Base-by-base conservation (phyloP, 2,329 filamentous ascomycete genomes). In the Bretziella fagacearum region DNA sequence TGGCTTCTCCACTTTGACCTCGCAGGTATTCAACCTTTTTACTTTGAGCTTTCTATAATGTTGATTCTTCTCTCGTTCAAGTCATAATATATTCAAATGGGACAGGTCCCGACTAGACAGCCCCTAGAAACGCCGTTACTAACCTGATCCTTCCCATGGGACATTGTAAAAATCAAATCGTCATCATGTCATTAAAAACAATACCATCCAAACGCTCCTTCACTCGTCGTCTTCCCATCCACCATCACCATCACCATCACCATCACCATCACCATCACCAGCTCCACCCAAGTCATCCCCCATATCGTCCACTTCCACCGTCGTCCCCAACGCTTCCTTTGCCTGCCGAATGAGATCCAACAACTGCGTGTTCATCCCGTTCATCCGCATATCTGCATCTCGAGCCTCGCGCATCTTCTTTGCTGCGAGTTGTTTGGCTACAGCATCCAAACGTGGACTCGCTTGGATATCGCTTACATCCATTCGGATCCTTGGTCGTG, bases 281-380 rank as follows among this genome's bases (percentile, higher is more conserved):
- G 6, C n/a, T 30, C 5, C 43, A 32, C 40, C 47, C 47, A 63
- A 55, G 30, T 67, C 65, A 36, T 64, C 67, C 44, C 67, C 65
- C 30, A 63, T 59, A 22, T 64, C 63, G 32, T 74, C 70, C 36
- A 85, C 69, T 57, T 83, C 77, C 43, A 84, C 67, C 33, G 67
- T 81, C 17, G 81, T 82, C 2, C 80, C 87, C 15, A 98, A 63
- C 1, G 91, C 91, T 60, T 91, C 81, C 55, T 81, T 81, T 1
- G 87, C 91, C 61, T 96, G 81, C 2, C 79, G 71, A 47, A 98
- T 93, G 81, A 98, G 85, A 27, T 79, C 81, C 57, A 82, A 75
- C 41, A 96, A 65, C 55, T 82, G 77, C 41, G 75, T 70, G 58
- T 91, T 93, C 62, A 96, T 77, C 22, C 80, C 74, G 42, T 77